phyloP scores from a whole-genome alignment of 768 basidiomycete genomes.

The Termitomyces sp. region DNA sequence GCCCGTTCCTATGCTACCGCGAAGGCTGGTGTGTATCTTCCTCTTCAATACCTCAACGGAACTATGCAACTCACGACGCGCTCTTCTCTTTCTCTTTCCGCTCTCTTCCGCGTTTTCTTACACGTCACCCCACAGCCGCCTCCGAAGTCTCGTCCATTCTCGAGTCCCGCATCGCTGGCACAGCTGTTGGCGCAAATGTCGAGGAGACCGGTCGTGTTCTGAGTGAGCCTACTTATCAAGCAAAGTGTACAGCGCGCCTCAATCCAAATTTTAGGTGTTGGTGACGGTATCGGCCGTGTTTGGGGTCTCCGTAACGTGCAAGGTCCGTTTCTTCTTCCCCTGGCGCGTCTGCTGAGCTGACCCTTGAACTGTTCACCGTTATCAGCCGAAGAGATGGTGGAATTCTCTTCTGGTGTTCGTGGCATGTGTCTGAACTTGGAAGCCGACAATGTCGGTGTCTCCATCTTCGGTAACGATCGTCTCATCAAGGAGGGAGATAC shows the following conservation, averaged over 20 bases:
- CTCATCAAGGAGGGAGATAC: constrained; percentile 99
- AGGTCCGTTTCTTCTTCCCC: constrained; percentile 42
- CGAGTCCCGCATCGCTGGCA: constrained; percentile 96
- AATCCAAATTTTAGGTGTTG: constrained; percentile 64
- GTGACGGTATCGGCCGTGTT: constrained; percentile 99
- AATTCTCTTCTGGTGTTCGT: constrained; percentile 99
- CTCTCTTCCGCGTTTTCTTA: constrained; percentile 19
- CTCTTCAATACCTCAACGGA: constrained; percentile 1
- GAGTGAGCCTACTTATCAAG: constrained; percentile 53
- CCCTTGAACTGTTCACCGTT: constrained; percentile 14
- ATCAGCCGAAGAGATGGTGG: constrained; percentile 99
- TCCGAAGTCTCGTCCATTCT: constrained; percentile 99
- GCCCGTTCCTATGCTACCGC: constrained; percentile 94
- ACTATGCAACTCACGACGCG: constrained; percentile 19
- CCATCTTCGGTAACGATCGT: constrained; percentile 98
- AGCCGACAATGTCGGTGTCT: constrained; percentile 99
- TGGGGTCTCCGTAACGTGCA: constrained; percentile 99
- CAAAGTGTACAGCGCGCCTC: constrained; percentile 13
- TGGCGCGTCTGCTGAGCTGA: not conserved
- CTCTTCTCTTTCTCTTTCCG: constrained; percentile 17
- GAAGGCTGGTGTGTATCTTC: constrained; percentile 77
- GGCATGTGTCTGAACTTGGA: constrained; percentile 99
- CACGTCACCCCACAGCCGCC: constrained; percentile 68
- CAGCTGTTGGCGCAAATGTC: constrained; percentile 87
- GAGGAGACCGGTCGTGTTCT: constrained; percentile 99